Evolutionary conservation across 495 filamentous ascomycete genomes (phyloP), one percentile per base, ranked within the genome.

Genomic region (Xylaria cubensis): DNA sequence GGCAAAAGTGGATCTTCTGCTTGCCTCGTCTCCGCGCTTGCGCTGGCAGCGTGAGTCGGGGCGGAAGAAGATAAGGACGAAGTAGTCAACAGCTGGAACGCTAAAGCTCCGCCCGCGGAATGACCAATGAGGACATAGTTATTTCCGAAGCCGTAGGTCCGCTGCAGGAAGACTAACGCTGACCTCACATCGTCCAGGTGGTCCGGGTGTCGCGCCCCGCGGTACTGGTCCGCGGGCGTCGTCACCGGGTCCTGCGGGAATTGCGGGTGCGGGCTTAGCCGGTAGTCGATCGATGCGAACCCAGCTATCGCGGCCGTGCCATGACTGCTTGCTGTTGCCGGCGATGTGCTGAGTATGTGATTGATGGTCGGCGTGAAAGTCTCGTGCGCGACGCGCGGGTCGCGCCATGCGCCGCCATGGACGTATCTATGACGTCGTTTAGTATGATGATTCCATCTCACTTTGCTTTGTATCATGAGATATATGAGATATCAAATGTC

Each of bases 331-430:
- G 46, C 10, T 9, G 13, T 17, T 34, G 64, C 1, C 53, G 69
- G 4, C 74, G 75, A 34, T 10, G 76, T 76, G 48, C 77, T 65
- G 67, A 84, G 78, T 26, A 91, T 83, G 69, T 82, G 80, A 15
- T 80, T 74, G 55, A 87, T 78, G 17, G 85, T 82, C 5, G 84
- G 81, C 29, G 79, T 73, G 71, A 91, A 88, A n/a, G 82, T 81
- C 8, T 82, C 71, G 21, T 88, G 80, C 65, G 84, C 87, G 26
- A 90, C 80, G 59, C 78, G 79, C 58, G 94, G 94, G 76, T 97
- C 94, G 70, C 92, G 88, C 92, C 93, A 97, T 76, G 92, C 94
- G 76, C 94, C 94, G 75, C 95, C 94, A 82, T 97, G 95, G 79
- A 97, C 91, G 82, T 89, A 94, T 75, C 92, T 89, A 46, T 42